Evolutionary conservation across 2,329 filamentous ascomycete species (phyloP), one percentile per base, ranked within the genome.

Genomic region (Ophioceras dolichostomum): DNA sequence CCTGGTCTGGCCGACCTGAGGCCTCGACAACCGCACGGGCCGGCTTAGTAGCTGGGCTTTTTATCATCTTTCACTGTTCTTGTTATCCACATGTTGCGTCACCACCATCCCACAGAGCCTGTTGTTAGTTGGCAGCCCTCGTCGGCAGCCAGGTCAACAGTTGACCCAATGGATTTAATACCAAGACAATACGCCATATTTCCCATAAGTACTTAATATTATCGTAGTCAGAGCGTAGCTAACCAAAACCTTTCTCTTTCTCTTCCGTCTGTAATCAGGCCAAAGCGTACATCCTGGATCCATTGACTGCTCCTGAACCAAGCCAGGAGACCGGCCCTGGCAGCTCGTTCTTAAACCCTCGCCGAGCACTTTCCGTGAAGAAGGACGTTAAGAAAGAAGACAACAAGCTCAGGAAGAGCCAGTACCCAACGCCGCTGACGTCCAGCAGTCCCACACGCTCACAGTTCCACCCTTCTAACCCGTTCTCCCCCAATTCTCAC

Each of bases 311-410:
- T 17, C 77, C 76, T 9, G 76, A 83, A 43, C 80, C 80, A 12
- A 73, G 66, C 42, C 70, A 79, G 43, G 75, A 82, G 51, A 80
- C 74, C 34, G 77, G 79, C 7, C 70, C 71, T n/a, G 73, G 73
- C 41, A 63, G 65, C 4, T 72, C 73, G 43, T 71, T 76, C 49
- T 56, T 64, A 63, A 55, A 53, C 37, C 24, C 46, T 39, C 49
- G 45, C 14, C 50, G 47, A 34, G 42, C 46, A 28, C 36, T 43
- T 3, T 45, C 48, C 4, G 16, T 45, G 24, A 42, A 45, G 13
- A 40, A 21, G 8, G 10, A n/a, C 24, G 32, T 28, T 10, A 43
- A 26, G 29, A 46, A 45, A 28, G 36, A 36, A 52, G 47, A 36
- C 49, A 50, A 33, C 44, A 42, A 41, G n/a, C n/a, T 14, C 31